Percentiles rank a stretch among this genome's conserved stretches.
phyloP scores from a whole-genome alignment of 306 rosid species.

The Dryas alaskensis region DNA sequence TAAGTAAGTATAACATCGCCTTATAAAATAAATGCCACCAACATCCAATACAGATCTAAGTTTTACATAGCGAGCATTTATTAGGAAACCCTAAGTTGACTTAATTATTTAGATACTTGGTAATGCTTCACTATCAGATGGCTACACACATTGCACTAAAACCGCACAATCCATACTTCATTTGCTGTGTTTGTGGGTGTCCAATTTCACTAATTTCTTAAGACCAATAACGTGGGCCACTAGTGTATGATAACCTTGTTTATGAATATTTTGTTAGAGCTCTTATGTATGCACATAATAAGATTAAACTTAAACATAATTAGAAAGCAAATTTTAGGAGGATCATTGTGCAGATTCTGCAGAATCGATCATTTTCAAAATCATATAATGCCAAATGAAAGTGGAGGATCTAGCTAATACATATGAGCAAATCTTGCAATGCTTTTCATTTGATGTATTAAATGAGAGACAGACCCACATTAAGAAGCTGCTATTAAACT shows the following conservation, averaged over 20 bases:
- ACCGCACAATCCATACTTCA: neutral
- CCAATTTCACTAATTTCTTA: neutral
- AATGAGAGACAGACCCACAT: neutral
- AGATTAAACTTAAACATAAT: neutral
- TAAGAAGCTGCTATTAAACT: neutral
- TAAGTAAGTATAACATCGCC: neutral
- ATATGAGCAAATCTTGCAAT: neutral
- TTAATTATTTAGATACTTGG: neutral
- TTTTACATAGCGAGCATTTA: neutral
- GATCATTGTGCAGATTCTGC: too few relatives aligned
- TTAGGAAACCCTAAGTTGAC: neutral
- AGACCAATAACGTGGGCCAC: neutral
- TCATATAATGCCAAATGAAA: neutral
- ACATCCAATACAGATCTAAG: neutral
- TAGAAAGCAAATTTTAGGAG: neutral
- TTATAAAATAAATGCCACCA: constrained; percentile 1
- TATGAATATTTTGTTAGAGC: neutral
- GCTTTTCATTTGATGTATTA: neutral
- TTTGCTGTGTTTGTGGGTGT: neutral
- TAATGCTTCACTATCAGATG: neutral
- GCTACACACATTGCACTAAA: constrained; percentile 5
- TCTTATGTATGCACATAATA: neutral
- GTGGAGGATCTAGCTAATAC: neutral
- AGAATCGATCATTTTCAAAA: too few relatives aligned
- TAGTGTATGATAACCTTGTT: constrained; percentile 1